phyloP scores from a whole-genome alignment of 345 rosid genomes.

The Psidium friedrichsthalianum region DNA sequence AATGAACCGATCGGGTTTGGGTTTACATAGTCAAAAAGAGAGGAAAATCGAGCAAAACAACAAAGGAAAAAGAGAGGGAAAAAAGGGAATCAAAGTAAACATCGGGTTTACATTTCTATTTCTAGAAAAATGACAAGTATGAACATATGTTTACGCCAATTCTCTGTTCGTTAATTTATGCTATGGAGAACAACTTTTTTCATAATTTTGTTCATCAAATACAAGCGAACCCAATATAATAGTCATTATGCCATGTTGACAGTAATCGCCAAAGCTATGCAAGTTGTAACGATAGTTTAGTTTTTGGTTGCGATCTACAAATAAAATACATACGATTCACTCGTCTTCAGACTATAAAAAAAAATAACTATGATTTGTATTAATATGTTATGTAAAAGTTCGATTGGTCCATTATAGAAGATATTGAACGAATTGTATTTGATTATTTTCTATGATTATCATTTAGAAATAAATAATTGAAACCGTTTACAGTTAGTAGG shows the following conservation, averaged over 20 bases:
- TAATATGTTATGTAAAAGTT: not conserved
- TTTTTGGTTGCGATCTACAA: not conserved
- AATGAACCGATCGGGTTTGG: not conserved
- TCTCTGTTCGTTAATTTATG: not conserved
- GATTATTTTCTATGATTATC: not conserved
- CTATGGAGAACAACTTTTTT: not conserved
- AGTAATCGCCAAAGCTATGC: not conserved
- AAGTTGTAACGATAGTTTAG: not conserved
- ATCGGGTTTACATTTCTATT: not conserved
- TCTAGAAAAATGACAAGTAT: not conserved
- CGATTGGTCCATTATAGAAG: not conserved
- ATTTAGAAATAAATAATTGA: not conserved
- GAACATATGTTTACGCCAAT: not conserved
- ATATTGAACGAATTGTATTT: not conserved
- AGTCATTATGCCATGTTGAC: too few species aligned
- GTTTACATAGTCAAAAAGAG: not conserved
- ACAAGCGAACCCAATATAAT: not conserved
- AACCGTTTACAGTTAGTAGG: not conserved
- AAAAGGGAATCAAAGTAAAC: not conserved
- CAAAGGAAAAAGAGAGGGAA: not conserved
- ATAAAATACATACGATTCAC: not conserved
- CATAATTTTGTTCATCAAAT: not conserved
- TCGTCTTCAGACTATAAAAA: not conserved
- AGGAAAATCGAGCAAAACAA: not conserved
- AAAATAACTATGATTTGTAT: not conserved